Evolutionary conservation across 495 filamentous ascomycete species (phyloP), one percentile per base, ranked within the genome.

Genomic region (Penicillium alfredii): DNA sequence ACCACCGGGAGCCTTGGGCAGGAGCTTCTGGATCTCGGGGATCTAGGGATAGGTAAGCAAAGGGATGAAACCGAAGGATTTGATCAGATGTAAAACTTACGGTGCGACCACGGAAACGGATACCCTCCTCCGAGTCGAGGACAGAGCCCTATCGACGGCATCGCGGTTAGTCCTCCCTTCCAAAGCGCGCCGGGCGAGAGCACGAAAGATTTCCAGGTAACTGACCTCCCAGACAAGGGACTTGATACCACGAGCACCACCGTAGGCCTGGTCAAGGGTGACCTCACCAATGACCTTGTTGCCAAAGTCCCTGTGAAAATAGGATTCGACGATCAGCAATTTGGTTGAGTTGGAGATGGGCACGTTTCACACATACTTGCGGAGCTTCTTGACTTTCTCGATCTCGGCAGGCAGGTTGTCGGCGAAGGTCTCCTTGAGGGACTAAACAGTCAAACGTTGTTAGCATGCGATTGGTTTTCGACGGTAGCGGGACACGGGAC

Each of bases 221-320:
- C 73, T 32, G 34, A 80, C 77, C 73, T 98, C 92, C 92, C 92
- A 97, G 38, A 97, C 92, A 37, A 98, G 80, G 49, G 82, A 85
- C 74, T 97, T 98, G 69, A 98, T 93, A 45, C 92, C 93, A 73
- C 93, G 88, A 53, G 93, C 93, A 78, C 92, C 92, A 72, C 92
- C 92, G 63, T 97, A 97, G 53, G 92, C 92, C 71, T 99, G 93
- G 73, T 97, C 92, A 53, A 99, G 81, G 40, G 93, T 99, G 61
- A 99, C 86, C 76, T 99, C 88, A 56, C 90, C 88, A 52, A 99
- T 70, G 46, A 96, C 84, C 68, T 87, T 97, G 72, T 73, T 86
- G 62, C 92, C 92, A 61, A 92, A 77, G 49, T 93, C 90, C 73
- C 88, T 94, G 38, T 21, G n/a, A n/a, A n/a, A n/a, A 40, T n/a